Base-by-base conservation (phyloP, 129 eudicot genomes). In the Helichrysum umbraculigerum region DNA sequence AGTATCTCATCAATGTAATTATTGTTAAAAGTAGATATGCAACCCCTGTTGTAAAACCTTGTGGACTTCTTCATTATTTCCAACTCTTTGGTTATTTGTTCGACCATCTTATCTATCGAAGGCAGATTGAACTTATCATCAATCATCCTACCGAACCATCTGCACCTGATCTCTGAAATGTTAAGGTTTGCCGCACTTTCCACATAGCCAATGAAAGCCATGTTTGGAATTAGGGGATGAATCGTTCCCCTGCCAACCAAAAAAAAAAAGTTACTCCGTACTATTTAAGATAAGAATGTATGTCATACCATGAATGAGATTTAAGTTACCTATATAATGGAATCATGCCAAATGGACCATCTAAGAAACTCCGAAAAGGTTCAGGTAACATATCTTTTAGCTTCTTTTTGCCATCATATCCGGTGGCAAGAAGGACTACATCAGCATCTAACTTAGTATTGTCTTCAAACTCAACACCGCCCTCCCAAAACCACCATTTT, bases 151-250 rank as follows among this genome's bases (percentile, higher is more conserved):
- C 87, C 73, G 6, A 94, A 77, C 99, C 99, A 94, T 74, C 79
- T 94, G 88, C 97, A 91, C 15, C 97, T 87, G 32, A 91, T 90
- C 83, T 94, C 99, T 4, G 99, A 89, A 7, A 97, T 87, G 41
- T 94, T 94, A 0, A 94, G 86, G 74, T 91, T 94, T 2, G 99
- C 83, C 47, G 89, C 96, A 41, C 97, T 91, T 83, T 94, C 99
- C 32, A 94, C 78, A 60, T 87, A 94, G 0, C 97, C 99, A 72
- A 94, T 90, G 75, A 91, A 94, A 0, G 90, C 96, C 97, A 87
- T 91, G 83, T 89, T 94, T 0, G 97, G 99, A 50, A 94, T 91
- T 76, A 86, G 79, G 3, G 99, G 99, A 76, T 94, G 85, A n/a
- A 91, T 89, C 28, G 97, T 91, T n/a, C 99, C 95, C 90, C 97